Evolutionary conservation across 2,329 filamentous ascomycete genomes (phyloP).

Genomic region (Cucurbitaria berberidis): DNA sequence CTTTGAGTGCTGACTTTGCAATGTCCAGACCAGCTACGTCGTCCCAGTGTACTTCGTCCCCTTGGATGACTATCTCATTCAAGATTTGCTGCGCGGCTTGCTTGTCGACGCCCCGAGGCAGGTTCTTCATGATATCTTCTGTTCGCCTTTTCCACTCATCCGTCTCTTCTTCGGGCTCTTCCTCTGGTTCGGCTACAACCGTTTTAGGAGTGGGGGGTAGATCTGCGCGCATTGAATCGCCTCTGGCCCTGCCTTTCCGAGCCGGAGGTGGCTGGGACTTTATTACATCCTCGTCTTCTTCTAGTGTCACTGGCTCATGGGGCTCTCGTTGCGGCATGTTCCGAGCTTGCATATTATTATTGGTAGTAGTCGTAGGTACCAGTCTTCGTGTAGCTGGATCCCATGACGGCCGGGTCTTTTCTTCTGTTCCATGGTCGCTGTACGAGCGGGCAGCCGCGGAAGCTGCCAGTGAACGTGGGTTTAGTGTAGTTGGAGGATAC

Average conservation of each 20-base stretch:
- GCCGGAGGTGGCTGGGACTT: conserved; percentile 29
- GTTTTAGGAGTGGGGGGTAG: conserved; percentile 40
- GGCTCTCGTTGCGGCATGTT: conserved; percentile 24
- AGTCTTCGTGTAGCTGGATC: conserved; percentile 20
- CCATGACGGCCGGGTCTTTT: conserved; percentile 19
- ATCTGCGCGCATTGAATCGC: conserved; percentile 40
- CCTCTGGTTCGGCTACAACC: conserved; percentile 30
- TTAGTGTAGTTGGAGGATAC: conserved; percentile 47
- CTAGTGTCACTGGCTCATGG: conserved; percentile 26
- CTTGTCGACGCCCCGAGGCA: conserved; percentile 83
- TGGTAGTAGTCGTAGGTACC: conserved; percentile 15
- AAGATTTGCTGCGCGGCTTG: conserved; percentile 87
- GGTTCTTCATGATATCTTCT: conserved; percentile 68
- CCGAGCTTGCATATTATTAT: conserved; percentile 22
- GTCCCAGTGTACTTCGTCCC: conserved; percentile 92
- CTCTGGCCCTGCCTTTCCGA: conserved; percentile 36
- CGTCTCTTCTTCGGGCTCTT: conserved; percentile 37
- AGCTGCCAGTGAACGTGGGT: conserved; percentile 33
- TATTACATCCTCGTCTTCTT: conserved; percentile 26
- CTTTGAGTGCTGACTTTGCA: conserved; percentile 89
- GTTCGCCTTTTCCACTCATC: conserved; percentile 46
- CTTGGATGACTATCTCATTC: conserved; percentile 93
- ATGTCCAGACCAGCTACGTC: conserved; percentile 90
- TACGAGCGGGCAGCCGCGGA: conserved; percentile 43
- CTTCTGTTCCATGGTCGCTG: conserved; percentile 27